Base-by-base conservation (phyloP, 257 asterid species). In the Prunella vulgaris region DNA sequence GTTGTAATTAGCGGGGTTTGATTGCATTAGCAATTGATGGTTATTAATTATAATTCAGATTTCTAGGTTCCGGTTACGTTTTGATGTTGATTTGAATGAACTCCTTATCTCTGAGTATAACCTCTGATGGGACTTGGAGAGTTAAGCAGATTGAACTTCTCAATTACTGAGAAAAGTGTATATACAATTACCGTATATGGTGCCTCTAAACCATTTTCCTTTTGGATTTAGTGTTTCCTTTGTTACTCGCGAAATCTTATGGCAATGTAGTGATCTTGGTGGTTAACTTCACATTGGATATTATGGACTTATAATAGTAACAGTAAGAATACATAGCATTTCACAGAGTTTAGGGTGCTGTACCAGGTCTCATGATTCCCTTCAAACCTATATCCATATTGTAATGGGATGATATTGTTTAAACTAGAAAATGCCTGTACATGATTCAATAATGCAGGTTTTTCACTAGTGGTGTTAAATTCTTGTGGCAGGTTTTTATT, bases 401-500 rank as follows among this genome's bases (percentile, higher is more conserved):
- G 35, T 24, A 42, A 7, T 17, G 10, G 28, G n/a, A 52, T 30
- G 27, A 18, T 69, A 13, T 69, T 37, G 63, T 27, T 28, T 25
- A 60, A 59, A 13, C 58, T 42, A 38, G 58, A 33, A 51, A 6
- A 51, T 60, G n/a, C 15, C 56, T 64, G 64, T 32, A 52, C 68
- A 33, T 64, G 30, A 44, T 52, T 76, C 49, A 68, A 35, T 5
- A 8, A 28, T 58, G 49, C 64, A 54, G 57, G 53, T 44, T 6
- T 13, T 76, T 68, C 30, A 44, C 32, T 22, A 60, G 70, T 77
- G 66, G 24, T 72, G 33, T 25, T 7, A 53, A n/a, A 63, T 54
- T 72, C 49, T 33, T 73, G 15, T 84, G 73, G 53, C 90, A 93
- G 97, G 99, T 68, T 93, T 82, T 76, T 87, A 76, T 78, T 92